Percentiles rank a stretch among this genome's conserved stretches.
These are phyloP conservation scores for Neopestalotiopsis sp. DNA, from an alignment of 2,329 filamentous ascomycete species.

Conservation along the genomic window DNA sequence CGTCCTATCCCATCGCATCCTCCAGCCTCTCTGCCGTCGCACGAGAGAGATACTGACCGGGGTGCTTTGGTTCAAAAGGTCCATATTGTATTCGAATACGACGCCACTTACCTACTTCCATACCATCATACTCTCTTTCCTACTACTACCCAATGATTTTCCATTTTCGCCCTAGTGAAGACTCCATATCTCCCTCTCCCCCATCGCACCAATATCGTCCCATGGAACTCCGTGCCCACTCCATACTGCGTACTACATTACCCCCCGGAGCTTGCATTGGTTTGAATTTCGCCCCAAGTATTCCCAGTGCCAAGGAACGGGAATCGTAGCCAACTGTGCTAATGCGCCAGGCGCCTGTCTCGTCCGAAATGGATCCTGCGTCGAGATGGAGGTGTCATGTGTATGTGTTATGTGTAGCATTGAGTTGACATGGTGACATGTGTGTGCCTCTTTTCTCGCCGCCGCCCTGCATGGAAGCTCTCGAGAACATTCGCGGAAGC, in stretches of 20 bases:
- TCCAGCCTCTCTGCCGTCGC: neutral
- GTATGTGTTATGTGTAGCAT: neutral
- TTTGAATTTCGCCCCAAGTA: neutral
- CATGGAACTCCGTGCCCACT: neutral
- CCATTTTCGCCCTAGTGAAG: neutral
- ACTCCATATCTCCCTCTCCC: neutral
- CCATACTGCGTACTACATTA: neutral
- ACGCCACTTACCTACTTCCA: neutral
- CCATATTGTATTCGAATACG: neutral
- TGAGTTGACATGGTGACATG: neutral
- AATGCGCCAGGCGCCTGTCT: neutral
- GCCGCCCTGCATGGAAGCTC: neutral
- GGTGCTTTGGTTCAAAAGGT: neutral
- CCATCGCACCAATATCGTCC: neutral
- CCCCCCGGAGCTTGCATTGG: neutral
- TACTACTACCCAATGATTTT: neutral
- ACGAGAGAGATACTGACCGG: neutral
- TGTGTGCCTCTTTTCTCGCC: neutral
- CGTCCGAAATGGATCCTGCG: neutral
- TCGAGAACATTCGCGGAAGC: neutral
- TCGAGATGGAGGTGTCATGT: neutral
- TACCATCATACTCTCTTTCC: neutral
- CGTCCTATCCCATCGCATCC: neutral
- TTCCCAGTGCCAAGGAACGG: constrained; percentile 1
- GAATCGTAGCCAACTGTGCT: neutral